Evolutionary conservation across 768 basidiomycete genomes (phyloP), one percentile per base, ranked within the genome.

Genomic region (Mycena filopes): DNA sequence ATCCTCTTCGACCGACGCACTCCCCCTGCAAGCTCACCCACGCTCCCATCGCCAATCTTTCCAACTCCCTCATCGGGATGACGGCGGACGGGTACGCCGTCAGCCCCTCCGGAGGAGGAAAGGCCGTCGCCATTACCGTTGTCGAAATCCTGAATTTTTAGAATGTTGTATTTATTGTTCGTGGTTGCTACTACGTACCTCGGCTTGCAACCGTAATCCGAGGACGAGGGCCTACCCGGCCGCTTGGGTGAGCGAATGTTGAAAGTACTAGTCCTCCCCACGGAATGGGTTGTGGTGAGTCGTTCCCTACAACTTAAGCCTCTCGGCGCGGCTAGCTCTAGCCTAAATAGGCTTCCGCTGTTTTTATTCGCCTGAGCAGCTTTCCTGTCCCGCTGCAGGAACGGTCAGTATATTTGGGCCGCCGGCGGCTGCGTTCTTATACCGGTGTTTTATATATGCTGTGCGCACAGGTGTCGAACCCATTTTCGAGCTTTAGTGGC

Each of bases 281-380:
- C 1, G 2, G n/a, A 21, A 23, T 36, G 33, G 50, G 50, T 12
- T 9, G 1, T 2, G n/a, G 5, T 18, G 51, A 54, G 51, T 54
- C 38, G n/a, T 48, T 48, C 47, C 47, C 47, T 29, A 20, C 6
- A 15, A 28, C 28, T 48, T 48, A 28, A 48, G 47, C 47, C 47
- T 47, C 46, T 47, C 46, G 18, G 46, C 18, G 46, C 12, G 25
- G 46, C 46, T 47, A 53, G 50, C 50, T 54, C 51, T 5, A 38
- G 18, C 51, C 38, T 54, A 54, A 54, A 54, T 54, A 54, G 29
- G 51, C 15, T 38, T 54, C 51, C 38, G 33, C 51, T 25, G 16
- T n/a, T 31, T n/a, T 20, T 33, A 10, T 16, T n/a, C 49, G 18
- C 8, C n/a, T n/a, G n/a, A n/a, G 5, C 26, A 20, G 49, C 49